phyloP scores from a whole-genome alignment of 306 rosid genomes.

The Quercus cerris region DNA sequence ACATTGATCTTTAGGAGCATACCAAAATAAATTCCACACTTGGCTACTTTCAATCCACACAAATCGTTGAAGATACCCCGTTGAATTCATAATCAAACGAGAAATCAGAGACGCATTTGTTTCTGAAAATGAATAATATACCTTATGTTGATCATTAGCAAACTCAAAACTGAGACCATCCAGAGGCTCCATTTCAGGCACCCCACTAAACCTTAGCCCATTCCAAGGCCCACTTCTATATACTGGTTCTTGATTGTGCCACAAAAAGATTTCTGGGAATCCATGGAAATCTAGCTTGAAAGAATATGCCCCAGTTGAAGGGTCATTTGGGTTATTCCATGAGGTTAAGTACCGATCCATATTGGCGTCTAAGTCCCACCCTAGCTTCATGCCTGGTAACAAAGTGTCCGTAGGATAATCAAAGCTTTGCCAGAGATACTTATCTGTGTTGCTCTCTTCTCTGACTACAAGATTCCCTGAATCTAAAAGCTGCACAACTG shows the following conservation, averaged over 20 bases:
- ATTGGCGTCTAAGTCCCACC: conserved; percentile 47
- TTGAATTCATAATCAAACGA: conserved; percentile 28
- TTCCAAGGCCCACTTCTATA: conserved; percentile 87
- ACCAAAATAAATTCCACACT: conserved; percentile 58
- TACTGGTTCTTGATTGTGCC: neutral
- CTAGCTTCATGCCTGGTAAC: conserved; percentile 68
- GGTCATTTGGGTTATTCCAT: conserved; percentile 49
- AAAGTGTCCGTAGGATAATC: conserved; percentile 65
- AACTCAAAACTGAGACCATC: conserved; percentile 34
- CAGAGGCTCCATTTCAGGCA: conserved; percentile 51
- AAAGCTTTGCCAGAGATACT: conserved; percentile 68
- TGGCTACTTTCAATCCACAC: conserved; percentile 39
- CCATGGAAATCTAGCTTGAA: conserved; percentile 48
- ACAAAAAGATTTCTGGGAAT: conserved; percentile 51
- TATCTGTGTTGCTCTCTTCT: conserved; percentile 22
- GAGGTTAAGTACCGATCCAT: conserved; percentile 45
- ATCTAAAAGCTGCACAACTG: conserved; percentile 50
- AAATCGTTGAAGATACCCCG: conserved; percentile 36
- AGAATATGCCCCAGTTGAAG: conserved; percentile 47
- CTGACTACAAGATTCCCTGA: conserved; percentile 54
- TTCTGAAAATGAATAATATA: conserved; percentile 42
- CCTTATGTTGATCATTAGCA: conserved; percentile 22
- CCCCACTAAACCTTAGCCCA: conserved; percentile 65
- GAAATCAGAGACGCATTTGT: conserved; percentile 25
- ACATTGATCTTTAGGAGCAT: conserved; percentile 65